Evolutionary conservation across 1,139 yeast genomes (phyloP).

Genomic region (Taphrina deformans): DNA sequence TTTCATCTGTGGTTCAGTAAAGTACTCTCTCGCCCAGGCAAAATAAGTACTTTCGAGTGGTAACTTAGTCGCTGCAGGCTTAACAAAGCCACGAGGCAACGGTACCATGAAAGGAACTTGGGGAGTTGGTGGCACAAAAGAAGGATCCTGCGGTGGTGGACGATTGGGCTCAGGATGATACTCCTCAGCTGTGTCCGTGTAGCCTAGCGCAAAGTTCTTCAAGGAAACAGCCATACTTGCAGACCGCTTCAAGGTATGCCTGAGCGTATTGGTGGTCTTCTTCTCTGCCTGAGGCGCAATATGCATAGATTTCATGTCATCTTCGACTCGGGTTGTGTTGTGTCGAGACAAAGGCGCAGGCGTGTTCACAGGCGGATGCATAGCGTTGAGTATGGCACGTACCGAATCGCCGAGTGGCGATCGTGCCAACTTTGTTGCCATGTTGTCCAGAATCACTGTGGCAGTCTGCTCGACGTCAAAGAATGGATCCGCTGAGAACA

Average conservation of each 20-base stretch:
- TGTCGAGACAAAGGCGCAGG: slow-evolving; percentile 14
- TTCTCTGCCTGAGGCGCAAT: slow-evolving; percentile 6
- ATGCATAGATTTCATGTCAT: slow-evolving; percentile 1
- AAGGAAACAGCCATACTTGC: slow-evolving; percentile 47
- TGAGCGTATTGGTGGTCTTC: slow-evolving; percentile 12
- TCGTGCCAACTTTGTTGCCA: slow-evolving; percentile 63
- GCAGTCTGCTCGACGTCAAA: slow-evolving; percentile 75
- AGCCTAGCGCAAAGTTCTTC: slow-evolving; percentile 45
- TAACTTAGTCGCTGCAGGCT: slow-evolving; percentile 36
- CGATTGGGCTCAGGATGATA: slow-evolving; percentile 37
- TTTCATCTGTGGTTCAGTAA: slow-evolving; percentile 94
- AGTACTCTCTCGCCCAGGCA: slow-evolving; percentile 86
- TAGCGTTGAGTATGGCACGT: slow-evolving; percentile 51
- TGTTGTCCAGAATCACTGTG: slow-evolving; percentile 70
- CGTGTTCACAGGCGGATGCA: slow-evolving; percentile 16
- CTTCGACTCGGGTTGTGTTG: slow-evolving; percentile 10
- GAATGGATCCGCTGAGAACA: slow-evolving; percentile 86
- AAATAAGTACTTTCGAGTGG: slow-evolving; percentile 76
- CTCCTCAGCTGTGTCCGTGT: slow-evolving; percentile 36
- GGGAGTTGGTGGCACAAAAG: slow-evolving; percentile 42
- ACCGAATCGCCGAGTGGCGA: slow-evolving; percentile 65
- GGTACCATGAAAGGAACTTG: slow-evolving; percentile 32
- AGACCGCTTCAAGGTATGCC: slow-evolving; percentile 44
- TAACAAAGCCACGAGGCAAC: slow-evolving; percentile 32
- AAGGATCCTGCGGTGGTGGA: slow-evolving; percentile 39